Conservation (phyloP, 306 rosid species). For the Vicia villosa region DNA sequence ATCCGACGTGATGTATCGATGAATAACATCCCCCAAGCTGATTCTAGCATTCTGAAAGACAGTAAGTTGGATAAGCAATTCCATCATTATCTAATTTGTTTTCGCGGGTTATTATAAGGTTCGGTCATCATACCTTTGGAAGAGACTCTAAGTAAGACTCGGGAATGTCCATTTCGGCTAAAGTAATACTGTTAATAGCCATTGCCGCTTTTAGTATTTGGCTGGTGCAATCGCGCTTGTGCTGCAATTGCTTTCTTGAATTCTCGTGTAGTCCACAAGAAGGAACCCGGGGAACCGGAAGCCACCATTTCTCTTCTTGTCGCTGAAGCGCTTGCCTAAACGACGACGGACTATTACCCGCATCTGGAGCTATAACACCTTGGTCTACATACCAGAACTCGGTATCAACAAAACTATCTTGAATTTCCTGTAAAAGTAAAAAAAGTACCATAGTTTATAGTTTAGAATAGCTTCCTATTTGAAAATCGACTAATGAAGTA, state of each 20-base stretch:
- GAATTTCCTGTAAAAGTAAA: conserved; percentile 65
- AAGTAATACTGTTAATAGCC: conserved; percentile 79
- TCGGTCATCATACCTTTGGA: conserved; percentile 61
- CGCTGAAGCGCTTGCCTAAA: conserved; percentile 73
- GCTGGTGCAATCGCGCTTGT: conserved; percentile 84
- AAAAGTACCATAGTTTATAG: conserved; percentile 26
- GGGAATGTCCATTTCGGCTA: conserved; percentile 87
- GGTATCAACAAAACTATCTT: conserved; percentile 65
- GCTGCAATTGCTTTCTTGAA: conserved; percentile 76
- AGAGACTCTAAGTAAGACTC: conserved; percentile 85
- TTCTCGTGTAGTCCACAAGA: conserved; percentile 74
- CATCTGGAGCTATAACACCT: conserved; percentile 76
- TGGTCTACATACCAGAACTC: conserved; percentile 98
- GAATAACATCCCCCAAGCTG: conserved; percentile 85
- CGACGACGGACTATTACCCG: conserved; percentile 69
- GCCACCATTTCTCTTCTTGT: conserved; percentile 98
- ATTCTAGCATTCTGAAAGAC: conserved; percentile 79
- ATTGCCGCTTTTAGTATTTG: conserved; percentile 89
- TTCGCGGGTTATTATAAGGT: neutral
- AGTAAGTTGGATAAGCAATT: conserved; percentile 23
- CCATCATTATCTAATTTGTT: neutral
- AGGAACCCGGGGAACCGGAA: conserved; percentile 92
- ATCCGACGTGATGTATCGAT: conserved; percentile 84
- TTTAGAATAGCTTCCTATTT: conserved; percentile 35
- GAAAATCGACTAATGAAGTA: conserved; percentile 18